A percentile compares a stretch with the other conserved stretches of the same genome.
phyloP scores from a whole-genome alignment of 2,329 filamentous ascomycete genomes.

The Aspergillus nomiae region DNA sequence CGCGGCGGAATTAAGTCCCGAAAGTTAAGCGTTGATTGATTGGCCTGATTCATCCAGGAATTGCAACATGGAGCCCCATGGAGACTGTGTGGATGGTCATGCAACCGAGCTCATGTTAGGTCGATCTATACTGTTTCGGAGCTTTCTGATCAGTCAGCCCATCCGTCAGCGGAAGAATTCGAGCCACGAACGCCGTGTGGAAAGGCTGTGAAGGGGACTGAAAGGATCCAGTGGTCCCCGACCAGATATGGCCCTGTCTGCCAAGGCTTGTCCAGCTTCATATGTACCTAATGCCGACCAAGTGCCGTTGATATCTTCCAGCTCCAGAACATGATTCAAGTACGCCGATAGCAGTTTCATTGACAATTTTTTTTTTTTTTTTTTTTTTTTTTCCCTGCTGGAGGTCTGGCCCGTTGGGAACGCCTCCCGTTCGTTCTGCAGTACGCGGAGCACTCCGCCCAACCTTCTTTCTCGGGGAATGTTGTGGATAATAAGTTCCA shows the following conservation, averaged over 20 bases:
- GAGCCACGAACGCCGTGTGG: not conserved
- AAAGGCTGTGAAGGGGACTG: not conserved
- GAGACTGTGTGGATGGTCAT: not conserved
- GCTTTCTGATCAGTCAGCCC: not conserved
- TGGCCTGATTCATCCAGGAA: not conserved
- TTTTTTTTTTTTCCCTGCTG: not conserved
- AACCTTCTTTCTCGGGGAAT: constrained; percentile 6
- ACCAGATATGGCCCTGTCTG: not conserved
- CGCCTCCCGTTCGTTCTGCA: not conserved
- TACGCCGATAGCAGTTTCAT: not conserved
- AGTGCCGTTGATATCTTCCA: not conserved
- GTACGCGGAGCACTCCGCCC: not conserved
- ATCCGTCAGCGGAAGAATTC: not conserved
- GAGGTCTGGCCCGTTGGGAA: not conserved
- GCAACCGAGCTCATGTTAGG: not conserved
- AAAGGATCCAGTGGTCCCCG: not conserved
- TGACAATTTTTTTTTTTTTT: not conserved
- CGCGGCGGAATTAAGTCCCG: not conserved
- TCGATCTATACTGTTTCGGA: not conserved
- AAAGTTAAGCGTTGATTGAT: not conserved
- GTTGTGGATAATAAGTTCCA: not conserved
- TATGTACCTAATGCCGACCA: not conserved
- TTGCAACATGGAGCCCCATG: not conserved
- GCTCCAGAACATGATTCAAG: not conserved
- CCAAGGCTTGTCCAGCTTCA: not conserved